phyloP scores from a whole-genome alignment of 1,284 basidiomycete species.

The Mycena sp. region DNA sequence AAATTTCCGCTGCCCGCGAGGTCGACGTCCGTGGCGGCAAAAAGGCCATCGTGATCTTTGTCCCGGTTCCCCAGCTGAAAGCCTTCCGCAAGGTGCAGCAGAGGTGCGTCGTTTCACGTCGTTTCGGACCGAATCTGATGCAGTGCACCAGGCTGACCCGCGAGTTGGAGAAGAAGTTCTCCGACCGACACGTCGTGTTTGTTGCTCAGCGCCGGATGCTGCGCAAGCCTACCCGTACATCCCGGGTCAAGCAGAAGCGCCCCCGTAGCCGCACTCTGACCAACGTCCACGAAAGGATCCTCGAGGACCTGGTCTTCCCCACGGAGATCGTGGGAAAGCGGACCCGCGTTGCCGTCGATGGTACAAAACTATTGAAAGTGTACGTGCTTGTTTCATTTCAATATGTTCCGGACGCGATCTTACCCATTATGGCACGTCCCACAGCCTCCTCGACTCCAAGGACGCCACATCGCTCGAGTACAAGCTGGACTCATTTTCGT shows the following conservation, averaged over 20 bases:
- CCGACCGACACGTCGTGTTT: slow-evolving; percentile 98
- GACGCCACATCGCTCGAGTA: slow-evolving; percentile 99
- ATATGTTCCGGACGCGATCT: slow-evolving; percentile 18
- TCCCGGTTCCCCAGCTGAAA: slow-evolving; percentile 97
- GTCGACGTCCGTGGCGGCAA: slow-evolving; percentile 99
- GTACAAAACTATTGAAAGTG: slow-evolving; percentile 95
- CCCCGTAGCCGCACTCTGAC: slow-evolving; percentile 98
- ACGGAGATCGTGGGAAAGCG: slow-evolving; percentile 99
- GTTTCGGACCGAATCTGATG: slow-evolving; percentile 1
- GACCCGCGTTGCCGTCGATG: slow-evolving; percentile 90
- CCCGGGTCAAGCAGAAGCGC: slow-evolving; percentile 94
- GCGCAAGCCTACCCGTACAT: slow-evolving; percentile 95
- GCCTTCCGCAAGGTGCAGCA: slow-evolving; percentile 99
- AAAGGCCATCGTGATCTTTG: slow-evolving; percentile 99
- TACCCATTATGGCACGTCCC: slow-evolving; percentile 28
- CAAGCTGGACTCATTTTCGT: slow-evolving; percentile 98
- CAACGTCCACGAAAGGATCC: slow-evolving; percentile 96
- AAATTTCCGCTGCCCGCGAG: slow-evolving; percentile 98
- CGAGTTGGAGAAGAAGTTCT: slow-evolving; percentile 99
- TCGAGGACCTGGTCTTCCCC: slow-evolving; percentile 99
- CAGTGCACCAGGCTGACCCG: slow-evolving; percentile 83
- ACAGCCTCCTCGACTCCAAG: slow-evolving; percentile 96
- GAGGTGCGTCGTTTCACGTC: slow-evolving; percentile 69
- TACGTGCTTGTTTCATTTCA: slow-evolving; percentile 56
- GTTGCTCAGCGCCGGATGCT: slow-evolving; percentile 99